A percentile compares a stretch with the other conserved stretches of the same genome.
Evolutionary conservation across 2,329 filamentous ascomycete species (phyloP).

Genomic region (Bipolaris sorokiniana): DNA sequence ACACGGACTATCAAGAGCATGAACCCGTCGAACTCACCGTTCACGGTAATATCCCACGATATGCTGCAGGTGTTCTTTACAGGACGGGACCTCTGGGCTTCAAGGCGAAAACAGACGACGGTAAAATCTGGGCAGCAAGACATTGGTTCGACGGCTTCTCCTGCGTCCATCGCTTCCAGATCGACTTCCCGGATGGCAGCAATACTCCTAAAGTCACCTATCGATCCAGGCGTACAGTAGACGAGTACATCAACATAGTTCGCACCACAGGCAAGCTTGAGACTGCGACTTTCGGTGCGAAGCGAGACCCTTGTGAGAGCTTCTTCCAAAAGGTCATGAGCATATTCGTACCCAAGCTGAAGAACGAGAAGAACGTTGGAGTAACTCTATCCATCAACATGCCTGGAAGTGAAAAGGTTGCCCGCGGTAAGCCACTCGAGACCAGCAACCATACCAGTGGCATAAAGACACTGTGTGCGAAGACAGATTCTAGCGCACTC

Average conservation of each 20-base stretch:
- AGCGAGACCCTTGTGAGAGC: slow-evolving; percentile 74
- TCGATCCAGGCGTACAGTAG: slow-evolving; percentile 72
- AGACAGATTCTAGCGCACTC: slow-evolving; percentile 62
- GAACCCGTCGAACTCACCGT: slow-evolving; percentile 69
- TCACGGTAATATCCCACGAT: slow-evolving; percentile 70
- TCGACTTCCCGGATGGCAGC: slow-evolving; percentile 54
- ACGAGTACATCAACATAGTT: slow-evolving; percentile 67
- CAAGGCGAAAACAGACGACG: slow-evolving; percentile 65
- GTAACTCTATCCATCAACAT: slow-evolving; percentile 71
- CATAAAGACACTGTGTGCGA: slow-evolving; percentile 63
- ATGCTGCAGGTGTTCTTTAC: slow-evolving; percentile 72
- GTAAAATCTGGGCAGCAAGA: slow-evolving; percentile 64
- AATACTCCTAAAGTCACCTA: slow-evolving; percentile 63
- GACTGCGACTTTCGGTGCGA: slow-evolving; percentile 71
- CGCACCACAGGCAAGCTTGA: slow-evolving; percentile 64
- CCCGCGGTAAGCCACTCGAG: slow-evolving; percentile 17
- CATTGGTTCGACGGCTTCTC: slow-evolving; percentile 86
- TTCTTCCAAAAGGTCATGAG: slow-evolving; percentile 75
- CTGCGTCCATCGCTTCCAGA: slow-evolving; percentile 74
- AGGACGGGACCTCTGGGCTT: slow-evolving; percentile 71
- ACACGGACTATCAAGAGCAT: slow-evolving; percentile 69
- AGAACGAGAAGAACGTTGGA: slow-evolving; percentile 62
- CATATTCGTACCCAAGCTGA: slow-evolving; percentile 54
- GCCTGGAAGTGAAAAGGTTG: slow-evolving; percentile 55
- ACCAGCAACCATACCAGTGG: slow-evolving; percentile 41